These are phyloP conservation scores for Penicillium vulpinum DNA, from an alignment of 2,329 filamentous ascomycete species.

Conservation along the genomic window DNA sequence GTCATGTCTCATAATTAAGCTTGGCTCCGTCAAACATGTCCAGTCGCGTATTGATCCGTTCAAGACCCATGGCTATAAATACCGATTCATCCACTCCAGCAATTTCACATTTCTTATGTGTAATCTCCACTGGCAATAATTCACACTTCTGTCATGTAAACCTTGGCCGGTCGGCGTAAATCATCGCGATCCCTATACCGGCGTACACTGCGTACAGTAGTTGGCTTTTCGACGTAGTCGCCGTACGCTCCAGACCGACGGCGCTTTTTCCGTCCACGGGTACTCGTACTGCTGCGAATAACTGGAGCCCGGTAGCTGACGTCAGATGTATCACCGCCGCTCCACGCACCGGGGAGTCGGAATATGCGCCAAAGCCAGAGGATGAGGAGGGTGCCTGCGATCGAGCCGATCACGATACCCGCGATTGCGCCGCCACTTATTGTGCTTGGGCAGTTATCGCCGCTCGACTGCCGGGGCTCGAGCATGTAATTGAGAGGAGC, in stretches of 20 bases:
- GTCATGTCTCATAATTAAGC: constrained; percentile 6
- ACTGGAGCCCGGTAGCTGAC: constrained; percentile 24
- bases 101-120: not conserved
- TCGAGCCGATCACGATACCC: constrained; percentile 43
- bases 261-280: constrained; percentile 18
- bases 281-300: constrained; percentile 16
- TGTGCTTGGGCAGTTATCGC: constrained; percentile 28
- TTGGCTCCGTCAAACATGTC: not conserved
- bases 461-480: constrained; percentile 23
- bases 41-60: not conserved
- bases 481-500: constrained; percentile 22
- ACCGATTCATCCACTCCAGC: not conserved
- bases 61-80: not conserved
- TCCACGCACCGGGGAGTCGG: constrained; percentile 23
- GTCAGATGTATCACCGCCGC: constrained; percentile 25
- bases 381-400: constrained; percentile 38
- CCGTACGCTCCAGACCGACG: constrained; percentile 27
- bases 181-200: constrained; percentile 26
- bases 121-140: not conserved
- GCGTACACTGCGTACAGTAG: constrained; percentile 24
- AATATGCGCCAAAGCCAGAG: constrained; percentile 39
- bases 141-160: constrained; percentile 59
- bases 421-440: constrained; percentile 41
- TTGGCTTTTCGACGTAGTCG: constrained; percentile 36
- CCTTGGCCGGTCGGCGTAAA: constrained; percentile 38